Conservation (phyloP, 768 basidiomycete genomes). For the Russula brevipes region DNA sequence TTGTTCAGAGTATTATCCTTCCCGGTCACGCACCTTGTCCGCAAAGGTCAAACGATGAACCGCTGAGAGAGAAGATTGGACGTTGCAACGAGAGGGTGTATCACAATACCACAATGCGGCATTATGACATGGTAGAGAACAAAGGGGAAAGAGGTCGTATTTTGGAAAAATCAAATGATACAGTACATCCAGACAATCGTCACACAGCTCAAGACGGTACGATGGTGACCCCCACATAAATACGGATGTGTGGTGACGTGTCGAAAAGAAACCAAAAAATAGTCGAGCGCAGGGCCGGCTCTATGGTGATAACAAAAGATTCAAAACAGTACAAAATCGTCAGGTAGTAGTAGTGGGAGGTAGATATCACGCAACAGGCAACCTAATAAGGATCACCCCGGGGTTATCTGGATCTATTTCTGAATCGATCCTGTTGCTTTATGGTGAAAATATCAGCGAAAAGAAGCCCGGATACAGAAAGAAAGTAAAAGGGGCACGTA, state of each 20-base stretch:
- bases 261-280: not conserved
- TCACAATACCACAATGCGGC: too few species aligned
- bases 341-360: not conserved
- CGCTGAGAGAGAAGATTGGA: too few species aligned
- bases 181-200: conserved; percentile 5
- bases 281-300: not conserved
- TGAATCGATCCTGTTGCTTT: conserved; percentile 30
- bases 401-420: conserved; percentile 30
- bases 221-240: not conserved
- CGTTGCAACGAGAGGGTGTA: too few species aligned
- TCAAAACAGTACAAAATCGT: not conserved
- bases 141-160: too few species aligned
- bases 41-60: too few species aligned
- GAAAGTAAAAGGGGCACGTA: conserved; percentile 16
- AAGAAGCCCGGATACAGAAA: too few species aligned
- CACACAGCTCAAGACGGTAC: not conserved
- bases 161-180: not conserved
- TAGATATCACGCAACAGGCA: conserved; percentile 24
- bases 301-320: conserved; percentile 3
- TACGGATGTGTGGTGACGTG: not conserved
- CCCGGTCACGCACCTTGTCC: too few species aligned
- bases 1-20: too few species aligned
- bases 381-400: conserved; percentile 30
- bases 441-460: not conserved
- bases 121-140: too few species aligned